These are phyloP conservation scores for Aspergillaceae sp. DNA, from an alignment of 2,329 filamentous ascomycete species.

Conservation along the genomic window DNA sequence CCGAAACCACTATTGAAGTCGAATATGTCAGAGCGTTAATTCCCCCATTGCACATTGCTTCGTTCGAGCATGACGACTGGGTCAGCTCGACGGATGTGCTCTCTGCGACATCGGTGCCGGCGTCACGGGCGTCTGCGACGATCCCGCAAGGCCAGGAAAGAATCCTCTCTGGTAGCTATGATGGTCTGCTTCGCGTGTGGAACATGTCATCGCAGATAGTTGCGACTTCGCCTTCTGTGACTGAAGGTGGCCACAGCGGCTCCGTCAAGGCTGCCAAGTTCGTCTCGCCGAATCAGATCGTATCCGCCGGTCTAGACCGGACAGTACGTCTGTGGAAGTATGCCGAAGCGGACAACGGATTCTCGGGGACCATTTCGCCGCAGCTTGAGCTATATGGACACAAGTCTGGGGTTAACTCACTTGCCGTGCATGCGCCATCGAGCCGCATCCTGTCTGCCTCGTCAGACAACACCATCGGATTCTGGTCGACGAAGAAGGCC, in stretches of 20 bases:
- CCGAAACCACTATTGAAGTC: constrained; percentile 76
- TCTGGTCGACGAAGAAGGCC: constrained; percentile 77
- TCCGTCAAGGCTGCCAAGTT: constrained; percentile 78
- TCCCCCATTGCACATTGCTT: constrained; percentile 79
- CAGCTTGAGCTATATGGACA: constrained; percentile 79
- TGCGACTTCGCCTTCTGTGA: constrained; percentile 60
- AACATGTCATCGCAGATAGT: constrained; percentile 78
- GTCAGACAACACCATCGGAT: constrained; percentile 70
- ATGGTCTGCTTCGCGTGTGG: constrained; percentile 83
- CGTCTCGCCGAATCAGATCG: constrained; percentile 67
- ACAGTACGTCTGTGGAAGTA: constrained; percentile 89
- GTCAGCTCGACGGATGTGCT: constrained; percentile 79
- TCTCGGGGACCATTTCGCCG: constrained; percentile 57
- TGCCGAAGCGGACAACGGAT: constrained; percentile 53
- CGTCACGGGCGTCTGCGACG: constrained; percentile 45
- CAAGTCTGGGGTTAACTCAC: constrained; percentile 60
- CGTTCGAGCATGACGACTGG: constrained; percentile 97
- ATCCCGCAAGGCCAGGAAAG: constrained; percentile 53
- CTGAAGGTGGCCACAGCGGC: constrained; percentile 64
- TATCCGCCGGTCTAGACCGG: constrained; percentile 73
- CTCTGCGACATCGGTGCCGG: constrained; percentile 56
- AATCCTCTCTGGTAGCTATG: constrained; percentile 87
- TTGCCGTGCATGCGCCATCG: constrained; percentile 65
- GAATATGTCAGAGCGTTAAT: constrained; percentile 91
- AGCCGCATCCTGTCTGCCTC: constrained; percentile 78